Base-by-base conservation (phyloP, 2,329 filamentous ascomycete species). In the Biscogniauxia sp. region DNA sequence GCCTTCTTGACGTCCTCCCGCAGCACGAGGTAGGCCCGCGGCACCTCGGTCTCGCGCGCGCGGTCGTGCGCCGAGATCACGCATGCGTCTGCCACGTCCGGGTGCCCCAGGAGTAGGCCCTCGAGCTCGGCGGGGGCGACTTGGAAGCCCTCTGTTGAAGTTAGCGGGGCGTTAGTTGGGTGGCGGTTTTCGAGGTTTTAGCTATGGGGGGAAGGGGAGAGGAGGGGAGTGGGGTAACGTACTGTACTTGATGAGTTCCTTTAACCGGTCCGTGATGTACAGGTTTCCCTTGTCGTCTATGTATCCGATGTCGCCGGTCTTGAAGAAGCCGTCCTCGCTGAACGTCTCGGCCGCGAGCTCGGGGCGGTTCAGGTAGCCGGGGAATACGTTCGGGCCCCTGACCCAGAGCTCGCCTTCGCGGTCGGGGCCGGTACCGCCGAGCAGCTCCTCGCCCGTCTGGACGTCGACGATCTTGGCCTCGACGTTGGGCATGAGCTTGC, bases 231-330 rank as follows among this genome's bases (percentile, higher is more conserved):
- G 37, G 37, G 37, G n/a, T 45, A 45, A 74, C 81, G 70, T 71
- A 84, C 82, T 84, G 66, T 83, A 84, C 69, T 84, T 84, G 70
- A 88, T 87, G 59, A 88, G 69, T 73, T 87, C 85, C 78, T 92
- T 93, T 41, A 92, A 81, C 6, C 93, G 88, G 72, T 97, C 93
- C 0, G 93, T 96, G 72, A 97, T 94, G 79, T 88, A 97, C 70
- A 96, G 91, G 71, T 96, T 91, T 28, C 90, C 90, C 55, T 90
- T 82, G 53, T 83, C 78, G 71, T 96, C 91, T 69, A 91, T 85
- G 65, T 91, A 88, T 3, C 92, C 91, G 25, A 97, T 87, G 70
- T 97, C 93, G 1, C 93, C 93, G 0, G 93, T 97, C 75, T 89
- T 93, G 82, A 96, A 97, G 79, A 88, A 97, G 1, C 92, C 92